Evolutionary conservation across 495 filamentous ascomycete genomes (phyloP), one percentile per base, ranked within the genome.

Genomic region (Trichoderma gamsii): DNA sequence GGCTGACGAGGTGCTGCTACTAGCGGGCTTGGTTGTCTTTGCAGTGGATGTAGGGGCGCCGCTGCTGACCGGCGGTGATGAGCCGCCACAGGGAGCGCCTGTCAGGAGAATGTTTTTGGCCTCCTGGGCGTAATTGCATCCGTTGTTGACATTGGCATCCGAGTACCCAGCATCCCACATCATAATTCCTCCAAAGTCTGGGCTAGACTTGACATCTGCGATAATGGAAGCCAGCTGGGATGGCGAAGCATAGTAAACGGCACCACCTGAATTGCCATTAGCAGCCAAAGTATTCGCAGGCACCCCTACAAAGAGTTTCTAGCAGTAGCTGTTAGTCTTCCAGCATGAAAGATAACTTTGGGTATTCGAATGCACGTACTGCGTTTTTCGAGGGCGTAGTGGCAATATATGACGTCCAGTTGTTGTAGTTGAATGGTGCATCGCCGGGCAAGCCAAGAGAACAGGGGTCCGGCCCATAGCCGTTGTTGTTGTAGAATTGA

Each of bases 401-500:
- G 0, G 79, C 76, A 44, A 86, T 81, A 80, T 84, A 88, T 52
- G 75, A 75, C 64, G 84, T 82, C 87, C 87, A 88, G 51, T 75
- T 77, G 41, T 80, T 75, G 73, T 86, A 87, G 74, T 88, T 87
- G 76, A 85, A 88, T 67, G 81, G 80, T 27, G 71, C 79, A 64
- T 9, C 78, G 73, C n/a, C 76, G 15, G 56, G 56, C 12, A 61
- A 25, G 7, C 56, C 56, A 15, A 61, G 56, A 32, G 56, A 61
- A 25, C 56, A 61, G 13, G 25, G 8, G 6, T 49, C 44, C 0
- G 65, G 79, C 11, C 83, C 75, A 56, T 85, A 85, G 70, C 79
- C 82, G 27, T 74, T 80, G 77, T 88, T 88, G 79, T 89, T 88
- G 76, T 88, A 89, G 79, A 88, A 88, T 71, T 88, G 87, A 13